Evolutionary conservation across 2,329 filamentous ascomycete species (phyloP).

Genomic region (Colletotrichum sublineola): DNA sequence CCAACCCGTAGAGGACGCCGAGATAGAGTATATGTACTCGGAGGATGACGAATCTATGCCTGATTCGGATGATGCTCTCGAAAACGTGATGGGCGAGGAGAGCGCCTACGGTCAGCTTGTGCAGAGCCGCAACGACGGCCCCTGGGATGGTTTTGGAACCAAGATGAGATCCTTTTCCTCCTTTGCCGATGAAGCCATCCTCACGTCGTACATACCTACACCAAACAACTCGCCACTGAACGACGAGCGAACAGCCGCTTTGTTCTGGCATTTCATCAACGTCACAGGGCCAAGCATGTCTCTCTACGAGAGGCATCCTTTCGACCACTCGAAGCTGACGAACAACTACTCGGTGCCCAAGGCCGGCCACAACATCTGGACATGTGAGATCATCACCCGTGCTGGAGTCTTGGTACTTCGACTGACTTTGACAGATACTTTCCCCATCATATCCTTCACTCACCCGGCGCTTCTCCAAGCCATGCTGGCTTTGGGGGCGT

Average conservation of each 20-base stretch:
- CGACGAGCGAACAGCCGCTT: slow-evolving; percentile 81
- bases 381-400: slow-evolving; percentile 62
- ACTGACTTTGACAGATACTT: slow-evolving; percentile 67
- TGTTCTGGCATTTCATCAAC: slow-evolving; percentile 93
- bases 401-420: slow-evolving; percentile 29
- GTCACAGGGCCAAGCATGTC: slow-evolving; percentile 89
- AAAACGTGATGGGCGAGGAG: slow-evolving; percentile 55
- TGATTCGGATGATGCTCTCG: slow-evolving; percentile 70
- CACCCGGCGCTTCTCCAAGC: slow-evolving; percentile 91
- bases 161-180: slow-evolving; percentile 64
- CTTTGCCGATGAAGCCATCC: slow-evolving; percentile 62
- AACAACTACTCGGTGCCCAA: slow-evolving; percentile 71
- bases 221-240: slow-evolving; percentile 79
- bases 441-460: slow-evolving; percentile 85
- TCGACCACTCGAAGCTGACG: slow-evolving; percentile 78
- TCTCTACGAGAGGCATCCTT: slow-evolving; percentile 85
- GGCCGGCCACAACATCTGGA: slow-evolving; percentile 75
- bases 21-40: slow-evolving; percentile 61
- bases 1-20: slow-evolving; percentile 15
- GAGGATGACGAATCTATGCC: slow-evolving; percentile 74
- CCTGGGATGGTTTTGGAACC: slow-evolving; percentile 59
- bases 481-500: slow-evolving; percentile 86
- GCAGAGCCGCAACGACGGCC: slow-evolving; percentile 52
- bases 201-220: slow-evolving; percentile 77
- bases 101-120: slow-evolving; percentile 56